Base-by-base conservation (phyloP, 345 rosid species). In the Capsella bursapastoris region DNA sequence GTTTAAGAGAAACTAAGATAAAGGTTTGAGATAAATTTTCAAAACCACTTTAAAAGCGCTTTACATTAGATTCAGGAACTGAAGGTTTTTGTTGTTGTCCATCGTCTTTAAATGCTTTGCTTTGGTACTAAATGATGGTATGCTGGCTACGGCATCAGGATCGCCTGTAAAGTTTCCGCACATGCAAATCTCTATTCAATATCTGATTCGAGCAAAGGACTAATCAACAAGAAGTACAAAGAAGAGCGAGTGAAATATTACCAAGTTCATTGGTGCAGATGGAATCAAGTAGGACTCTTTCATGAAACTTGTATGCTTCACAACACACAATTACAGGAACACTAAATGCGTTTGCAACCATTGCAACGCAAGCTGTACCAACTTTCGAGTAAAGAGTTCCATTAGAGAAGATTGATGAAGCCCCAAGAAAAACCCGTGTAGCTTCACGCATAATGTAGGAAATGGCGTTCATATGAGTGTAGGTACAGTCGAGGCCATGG, bases 241-340 rank as follows among this genome's bases (percentile, higher is more conserved):
- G 37, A 40, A 56, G 34, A 7, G 53, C 2, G 18, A 44, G 16
- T 59, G 48, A 3, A 60, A 16, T 22, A 29, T 59, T 85, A 90
- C 94, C 97, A 73, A 90, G 84, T 77, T 90, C 94, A 58, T 90
- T 89, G 53, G 84, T 83, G 77, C 94, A 90, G 66, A 90, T 86
- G 2, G 97, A 90, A 81, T 90, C 97, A 60, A 90, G 88, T 59
- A 88, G 84, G 63, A 90, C 94, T 84, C 94, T 82, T 79, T 89
- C 90, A 74, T 90, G 94, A 82, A 90, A 90, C 78, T 90, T 90
- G 75, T 90, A 90, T 18, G 94, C 89, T 83, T 90, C 97, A 53
- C 97, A 90, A 40, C 92, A 90, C 16, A 90, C 83, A 63, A 90
- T 80, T 16, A 90, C 94, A 34, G 92, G 94, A 68, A 90, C 86